Percentiles rank a stretch among this genome's conserved stretches.
Evolutionary conservation across 495 filamentous ascomycete genomes (phyloP).

Genomic region (Cudoniella acicularis): DNA sequence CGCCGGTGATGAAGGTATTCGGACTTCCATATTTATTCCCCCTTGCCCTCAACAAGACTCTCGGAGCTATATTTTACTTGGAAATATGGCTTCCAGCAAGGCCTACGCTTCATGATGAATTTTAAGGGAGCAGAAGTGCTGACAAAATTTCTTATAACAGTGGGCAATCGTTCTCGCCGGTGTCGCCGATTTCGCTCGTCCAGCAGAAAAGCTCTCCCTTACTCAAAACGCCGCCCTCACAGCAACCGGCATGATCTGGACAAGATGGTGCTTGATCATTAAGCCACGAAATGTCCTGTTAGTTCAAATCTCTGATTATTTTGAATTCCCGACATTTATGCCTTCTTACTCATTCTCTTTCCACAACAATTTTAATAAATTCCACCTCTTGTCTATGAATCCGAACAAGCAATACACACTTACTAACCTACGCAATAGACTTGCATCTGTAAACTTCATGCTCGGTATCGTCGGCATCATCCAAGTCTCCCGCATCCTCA

Average conservation of each 20-base stretch:
- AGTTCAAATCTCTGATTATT: no score
- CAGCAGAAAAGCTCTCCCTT: constrained; percentile 86
- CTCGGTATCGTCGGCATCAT: constrained; percentile 80
- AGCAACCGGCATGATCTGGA: constrained; percentile 94
- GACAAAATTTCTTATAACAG: constrained; percentile 36
- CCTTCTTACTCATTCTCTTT: no score
- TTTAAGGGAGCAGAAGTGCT: no score
- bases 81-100: no score
- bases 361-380: no score
- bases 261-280: constrained; percentile 96
- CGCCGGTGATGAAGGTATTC: constrained; percentile 90
- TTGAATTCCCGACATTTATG: no score
- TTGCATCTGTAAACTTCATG: constrained; percentile 98
- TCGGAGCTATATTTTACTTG: neutral
- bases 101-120: no score
- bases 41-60: neutral
- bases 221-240: constrained; percentile 87
- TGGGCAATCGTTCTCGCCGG: constrained; percentile 92
- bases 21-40: neutral
- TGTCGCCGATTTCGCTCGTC: constrained; percentile 85
- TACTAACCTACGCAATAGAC: constrained; percentile 39
- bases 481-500: constrained; percentile 72
- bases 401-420: neutral
- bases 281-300: constrained; percentile 87
- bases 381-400: no score